Conservation (phyloP, 2,329 filamentous ascomycete species). For the Blastomyces gilchristii region DNA sequence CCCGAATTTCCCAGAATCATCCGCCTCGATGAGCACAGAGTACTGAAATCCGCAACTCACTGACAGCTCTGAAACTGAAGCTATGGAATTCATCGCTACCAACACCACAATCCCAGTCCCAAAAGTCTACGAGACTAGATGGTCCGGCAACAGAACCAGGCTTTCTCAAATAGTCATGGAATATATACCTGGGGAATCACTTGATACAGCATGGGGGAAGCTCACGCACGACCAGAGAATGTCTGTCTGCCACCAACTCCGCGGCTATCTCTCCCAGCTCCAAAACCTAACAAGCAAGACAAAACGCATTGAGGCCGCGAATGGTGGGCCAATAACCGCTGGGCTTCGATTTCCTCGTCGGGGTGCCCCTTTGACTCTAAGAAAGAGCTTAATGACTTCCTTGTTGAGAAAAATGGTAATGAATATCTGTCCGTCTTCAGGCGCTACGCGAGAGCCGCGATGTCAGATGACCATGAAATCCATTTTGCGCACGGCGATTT, state of each 20-base stretch:
- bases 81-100: constrained; percentile 1
- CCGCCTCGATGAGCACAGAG: constrained; percentile 4
- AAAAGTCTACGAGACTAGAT: neutral
- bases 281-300: neutral
- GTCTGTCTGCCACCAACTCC: constrained; percentile 9
- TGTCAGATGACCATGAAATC: constrained; percentile 8
- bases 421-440: neutral
- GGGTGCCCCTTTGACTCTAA: constrained; percentile 9
- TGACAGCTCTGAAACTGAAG: neutral
- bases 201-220: constrained; percentile 10
- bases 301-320: constrained; percentile 8
- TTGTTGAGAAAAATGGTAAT: neutral
- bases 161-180: constrained; percentile 3
- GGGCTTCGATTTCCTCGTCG: neutral
- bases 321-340: constrained; percentile 1
- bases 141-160: neutral
- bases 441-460: neutral
- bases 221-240: constrained; percentile 7
- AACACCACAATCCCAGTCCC: constrained; percentile 5
- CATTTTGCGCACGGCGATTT: constrained; percentile 18
- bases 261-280: constrained; percentile 10
- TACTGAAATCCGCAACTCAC: neutral
- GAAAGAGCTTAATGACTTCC: constrained; percentile 10
- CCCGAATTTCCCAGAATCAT: neutral
- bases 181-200: constrained; percentile 8